A percentile compares a stretch with the other conserved stretches of the same genome.
Conservation (phyloP, 192 early-diverging fungal genomes). For the Backusella tarrabulga region DNA sequence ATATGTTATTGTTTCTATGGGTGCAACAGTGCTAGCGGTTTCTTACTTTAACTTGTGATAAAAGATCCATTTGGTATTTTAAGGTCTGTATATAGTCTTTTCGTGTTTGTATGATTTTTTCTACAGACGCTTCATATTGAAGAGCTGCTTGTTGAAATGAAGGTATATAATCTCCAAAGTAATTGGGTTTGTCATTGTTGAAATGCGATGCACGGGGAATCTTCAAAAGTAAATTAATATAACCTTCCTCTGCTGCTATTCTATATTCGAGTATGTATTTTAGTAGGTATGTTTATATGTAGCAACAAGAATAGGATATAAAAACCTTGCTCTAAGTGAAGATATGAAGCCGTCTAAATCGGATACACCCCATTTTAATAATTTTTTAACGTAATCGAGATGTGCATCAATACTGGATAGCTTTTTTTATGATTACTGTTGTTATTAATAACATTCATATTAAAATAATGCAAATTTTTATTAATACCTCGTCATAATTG, state of each 20-base stretch:
- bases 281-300: background rate
- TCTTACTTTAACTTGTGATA: conserved; percentile 15
- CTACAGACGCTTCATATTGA: conserved; percentile 2
- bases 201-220: background rate
- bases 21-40: background rate
- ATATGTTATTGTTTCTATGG: background rate
- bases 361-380: conserved; percentile 13
- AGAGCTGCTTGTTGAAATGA: background rate
- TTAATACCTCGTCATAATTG: conserved; percentile 15
- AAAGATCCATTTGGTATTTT: conserved; percentile 8
- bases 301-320: background rate
- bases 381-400: conserved; percentile 6
- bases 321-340: conserved; percentile 10
- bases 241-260: conserved; percentile 12
- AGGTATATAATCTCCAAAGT: conserved; percentile 7
- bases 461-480: background rate
- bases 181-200: background rate
- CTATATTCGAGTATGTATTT: background rate
- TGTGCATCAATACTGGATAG: conserved; percentile 9
- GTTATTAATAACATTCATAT: background rate
- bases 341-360: conserved; percentile 12
- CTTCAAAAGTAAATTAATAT: background rate
- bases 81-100: background rate
- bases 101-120: background rate
- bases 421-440: background rate